Evolutionary conservation across 768 basidiomycete species (phyloP), one percentile per base, ranked within the genome.

Genomic region (Mycena belliarum): DNA sequence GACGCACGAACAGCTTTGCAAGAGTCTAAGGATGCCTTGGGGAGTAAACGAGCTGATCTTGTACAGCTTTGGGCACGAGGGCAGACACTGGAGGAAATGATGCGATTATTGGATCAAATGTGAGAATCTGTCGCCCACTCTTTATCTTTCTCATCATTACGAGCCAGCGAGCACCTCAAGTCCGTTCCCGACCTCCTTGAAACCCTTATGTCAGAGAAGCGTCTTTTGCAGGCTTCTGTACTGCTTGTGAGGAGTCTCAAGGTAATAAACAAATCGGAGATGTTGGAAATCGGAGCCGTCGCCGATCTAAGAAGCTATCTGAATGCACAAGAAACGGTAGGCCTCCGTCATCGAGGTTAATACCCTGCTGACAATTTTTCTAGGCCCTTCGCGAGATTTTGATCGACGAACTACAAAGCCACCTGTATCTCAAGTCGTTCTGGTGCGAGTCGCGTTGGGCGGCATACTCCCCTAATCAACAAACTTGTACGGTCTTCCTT

Each of bases 391-490:
- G 91, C 44, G 97, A 98, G 63, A 97, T 98, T 53, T 75, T 99
- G 55, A 79, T 95, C 8, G 97, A 99, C 63, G 97, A 99, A 68
- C 80, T 99, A 14, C 95, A 98, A 68, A 93, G 87, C 64, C 97
- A 99, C 72, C 75, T 99, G n/a, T 99, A 97, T 72, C 84, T 99
- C 58, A 97, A 96, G 68, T 92, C 90, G 1, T 96, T 94, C 70
- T 97, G 95, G 86, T 95, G 93, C 68, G 96, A 98, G 64, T 83
- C 87, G 6, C 85, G 96, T 28, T 99, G 97, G 97, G 79, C 85
- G 18, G 74, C 90, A 1, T 98, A 97, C 69, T 74, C 81, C 12
- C 86, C 88, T 0, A 88, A 89, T 51, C 97, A 98, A 69, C 82
- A 85, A 53, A 72, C 74, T 12, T 80, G 95, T 95, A 66, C 74